phyloP scores from a whole-genome alignment of 2,329 filamentous ascomycete genomes.

The Fusarium falciforme region DNA sequence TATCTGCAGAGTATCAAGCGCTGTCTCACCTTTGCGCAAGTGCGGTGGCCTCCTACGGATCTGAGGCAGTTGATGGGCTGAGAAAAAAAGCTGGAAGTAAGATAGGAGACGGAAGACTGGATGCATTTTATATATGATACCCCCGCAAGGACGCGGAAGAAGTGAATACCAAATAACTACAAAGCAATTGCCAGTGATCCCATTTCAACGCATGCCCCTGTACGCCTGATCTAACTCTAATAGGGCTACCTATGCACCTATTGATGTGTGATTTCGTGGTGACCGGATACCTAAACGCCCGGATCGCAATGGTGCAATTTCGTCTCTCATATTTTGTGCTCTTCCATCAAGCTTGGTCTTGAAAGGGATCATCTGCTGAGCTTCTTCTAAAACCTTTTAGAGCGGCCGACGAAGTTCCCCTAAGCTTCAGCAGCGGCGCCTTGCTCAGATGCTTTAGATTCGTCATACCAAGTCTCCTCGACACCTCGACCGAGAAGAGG shows the following conservation, averaged over 20 bases:
- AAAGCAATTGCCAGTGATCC: constrained; percentile 11
- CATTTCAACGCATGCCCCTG: constrained; percentile 22
- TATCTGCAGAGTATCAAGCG: constrained; percentile 98
- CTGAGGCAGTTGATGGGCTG: constrained; percentile 91
- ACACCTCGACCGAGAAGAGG: constrained; percentile 21
- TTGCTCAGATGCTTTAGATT: constrained; percentile 27
- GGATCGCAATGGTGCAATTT: constrained; percentile 29
- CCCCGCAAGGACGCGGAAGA: constrained; percentile 20
- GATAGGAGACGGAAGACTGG: neutral
- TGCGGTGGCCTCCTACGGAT: constrained; percentile 94
- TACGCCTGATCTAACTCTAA: constrained; percentile 31
- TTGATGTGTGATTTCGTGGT: neutral
- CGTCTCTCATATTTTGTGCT: constrained; percentile 4
- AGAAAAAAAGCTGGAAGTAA: neutral
- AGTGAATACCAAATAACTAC: neutral
- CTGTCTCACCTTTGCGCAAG: constrained; percentile 95
- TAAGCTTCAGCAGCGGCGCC: constrained; percentile 22
- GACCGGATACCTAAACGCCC: constrained; percentile 40
- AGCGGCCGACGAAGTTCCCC: neutral
- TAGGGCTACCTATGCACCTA: constrained; percentile 7
- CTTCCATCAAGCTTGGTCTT: neutral
- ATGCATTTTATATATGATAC: constrained; percentile 37
- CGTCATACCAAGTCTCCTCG: constrained; percentile 52
- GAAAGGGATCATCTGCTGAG: neutral
- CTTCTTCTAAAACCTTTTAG: neutral